Evolutionary conservation across 768 basidiomycete species (phyloP).

Genomic region (Neoboletus brunneissimus): DNA sequence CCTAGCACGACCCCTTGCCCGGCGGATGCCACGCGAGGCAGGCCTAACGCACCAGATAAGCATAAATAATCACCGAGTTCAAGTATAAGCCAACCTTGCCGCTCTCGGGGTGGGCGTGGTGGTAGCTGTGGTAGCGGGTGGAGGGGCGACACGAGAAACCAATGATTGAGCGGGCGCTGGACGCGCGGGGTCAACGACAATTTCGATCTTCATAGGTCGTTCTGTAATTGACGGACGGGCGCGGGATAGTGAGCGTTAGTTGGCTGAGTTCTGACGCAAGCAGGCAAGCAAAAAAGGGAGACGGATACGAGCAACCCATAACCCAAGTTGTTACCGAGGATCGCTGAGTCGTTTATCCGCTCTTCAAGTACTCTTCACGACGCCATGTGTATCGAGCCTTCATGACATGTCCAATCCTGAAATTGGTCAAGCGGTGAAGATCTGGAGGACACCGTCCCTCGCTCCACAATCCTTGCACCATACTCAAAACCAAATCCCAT

Average conservation of each 20-base stretch:
- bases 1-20: constrained; percentile 43
- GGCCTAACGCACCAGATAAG: constrained; percentile 24
- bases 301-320: constrained; percentile 39
- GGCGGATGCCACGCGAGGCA: constrained; percentile 43
- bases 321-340: constrained; percentile 26
- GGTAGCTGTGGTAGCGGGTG: constrained; percentile 36
- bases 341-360: constrained; percentile 25
- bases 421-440: constrained; percentile 36
- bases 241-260: constrained; percentile 36
- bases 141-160: constrained; percentile 82
- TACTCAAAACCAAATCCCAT: constrained; percentile 31
- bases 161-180: constrained; percentile 62
- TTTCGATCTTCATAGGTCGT: constrained; percentile 98
- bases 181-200: constrained; percentile 83
- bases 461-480: constrained; percentile 34
- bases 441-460: constrained; percentile 27
- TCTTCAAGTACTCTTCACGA: constrained; percentile 21
- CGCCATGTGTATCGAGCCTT: constrained; percentile 21
- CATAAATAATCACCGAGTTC: neutral
- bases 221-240: constrained; percentile 52
- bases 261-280: constrained; percentile 35
- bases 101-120: constrained; percentile 21
- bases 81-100: constrained; percentile 34
- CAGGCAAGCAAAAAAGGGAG: constrained; percentile 41
- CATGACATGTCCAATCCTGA: constrained; percentile 31